These are phyloP conservation scores for Vaccinium macrocarpon DNA, from an alignment of 148 eudicot genomes.

Conservation along the genomic window DNA sequence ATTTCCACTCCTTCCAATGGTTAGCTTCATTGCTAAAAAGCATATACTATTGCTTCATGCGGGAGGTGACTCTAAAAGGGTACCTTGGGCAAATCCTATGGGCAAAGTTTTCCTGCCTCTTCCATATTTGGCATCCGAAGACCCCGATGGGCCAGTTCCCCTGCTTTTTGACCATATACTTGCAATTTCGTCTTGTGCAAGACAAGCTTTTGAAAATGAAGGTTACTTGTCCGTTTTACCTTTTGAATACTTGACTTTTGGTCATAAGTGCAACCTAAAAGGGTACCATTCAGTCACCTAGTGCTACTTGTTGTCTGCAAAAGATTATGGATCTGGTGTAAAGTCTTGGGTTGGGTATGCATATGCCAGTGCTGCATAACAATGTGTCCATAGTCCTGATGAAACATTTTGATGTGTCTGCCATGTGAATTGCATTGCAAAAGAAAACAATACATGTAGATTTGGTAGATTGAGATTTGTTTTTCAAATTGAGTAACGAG, in stretches of 20 bases:
- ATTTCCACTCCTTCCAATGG: slow-evolving; percentile 26
- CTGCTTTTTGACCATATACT: slow-evolving; percentile 98
- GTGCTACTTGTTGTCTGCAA: neutral
- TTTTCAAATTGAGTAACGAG: neutral
- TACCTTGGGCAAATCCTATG: slow-evolving; percentile 99
- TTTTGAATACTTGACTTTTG: neutral
- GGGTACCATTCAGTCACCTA: neutral
- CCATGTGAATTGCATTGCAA: neutral
- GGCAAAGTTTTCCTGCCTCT: slow-evolving; percentile 98
- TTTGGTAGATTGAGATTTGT: neutral
- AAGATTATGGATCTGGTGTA: neutral
- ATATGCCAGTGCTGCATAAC: neutral
- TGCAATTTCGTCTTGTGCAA: slow-evolving; percentile 93
- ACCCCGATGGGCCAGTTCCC: slow-evolving; percentile 96
- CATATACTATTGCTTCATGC: slow-evolving; percentile 94
- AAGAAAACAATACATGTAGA: neutral
- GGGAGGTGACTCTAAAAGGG: slow-evolving; percentile 99
- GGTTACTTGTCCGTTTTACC: slow-evolving; percentile 48
- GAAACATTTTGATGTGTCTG: neutral
- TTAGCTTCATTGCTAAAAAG: slow-evolving; percentile 55
- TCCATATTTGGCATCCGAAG: slow-evolving; percentile 94
- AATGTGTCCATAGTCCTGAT: neutral
- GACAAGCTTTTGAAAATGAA: slow-evolving; percentile 89
- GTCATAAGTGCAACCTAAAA: slow-evolving; percentile 3
- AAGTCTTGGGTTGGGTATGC: neutral